Conservation (phyloP, 2,329 filamentous ascomycete genomes). For the Diaporthe sp. region DNA sequence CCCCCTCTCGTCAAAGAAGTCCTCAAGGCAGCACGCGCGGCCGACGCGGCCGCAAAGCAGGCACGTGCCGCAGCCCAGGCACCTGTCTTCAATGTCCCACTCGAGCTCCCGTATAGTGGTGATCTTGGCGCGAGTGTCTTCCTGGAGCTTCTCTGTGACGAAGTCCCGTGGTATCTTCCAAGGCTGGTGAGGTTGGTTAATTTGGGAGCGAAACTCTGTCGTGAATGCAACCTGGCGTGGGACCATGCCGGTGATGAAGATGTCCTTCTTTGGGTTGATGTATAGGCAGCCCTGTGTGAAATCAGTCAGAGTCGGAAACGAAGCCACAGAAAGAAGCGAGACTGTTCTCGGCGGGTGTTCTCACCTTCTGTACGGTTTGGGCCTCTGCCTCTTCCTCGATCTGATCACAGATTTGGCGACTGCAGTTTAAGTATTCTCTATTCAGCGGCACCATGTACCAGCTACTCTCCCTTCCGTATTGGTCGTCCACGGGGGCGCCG, state of each 20-base stretch:
- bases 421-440: not conserved
- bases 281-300: conserved; percentile 24
- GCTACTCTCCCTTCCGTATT: not conserved
- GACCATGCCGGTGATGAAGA: conserved; percentile 18
- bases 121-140: not conserved
- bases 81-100: conserved; percentile 22
- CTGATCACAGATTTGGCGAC: not conserved
- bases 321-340: not conserved
- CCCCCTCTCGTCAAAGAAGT: not conserved
- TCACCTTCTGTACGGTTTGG: not conserved
- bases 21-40: not conserved
- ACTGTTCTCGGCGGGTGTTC: not conserved
- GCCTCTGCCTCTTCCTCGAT: not conserved
- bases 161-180: not conserved
- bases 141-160: conserved; percentile 19
- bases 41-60: not conserved
- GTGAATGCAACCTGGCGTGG: conserved; percentile 6
- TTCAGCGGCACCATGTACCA: not conserved
- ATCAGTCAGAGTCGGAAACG: not conserved
- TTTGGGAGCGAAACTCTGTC: not conserved
- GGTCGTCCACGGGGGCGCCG: not conserved
- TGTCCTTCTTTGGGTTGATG: conserved; percentile 14
- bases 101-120: conserved; percentile 19
- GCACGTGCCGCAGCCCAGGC: conserved; percentile 9
- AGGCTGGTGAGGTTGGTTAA: not conserved